Percentiles rank a stretch among this genome's conserved stretches.
phyloP scores from a whole-genome alignment of 2,329 filamentous ascomycete species.

The Curvularia sp. region DNA sequence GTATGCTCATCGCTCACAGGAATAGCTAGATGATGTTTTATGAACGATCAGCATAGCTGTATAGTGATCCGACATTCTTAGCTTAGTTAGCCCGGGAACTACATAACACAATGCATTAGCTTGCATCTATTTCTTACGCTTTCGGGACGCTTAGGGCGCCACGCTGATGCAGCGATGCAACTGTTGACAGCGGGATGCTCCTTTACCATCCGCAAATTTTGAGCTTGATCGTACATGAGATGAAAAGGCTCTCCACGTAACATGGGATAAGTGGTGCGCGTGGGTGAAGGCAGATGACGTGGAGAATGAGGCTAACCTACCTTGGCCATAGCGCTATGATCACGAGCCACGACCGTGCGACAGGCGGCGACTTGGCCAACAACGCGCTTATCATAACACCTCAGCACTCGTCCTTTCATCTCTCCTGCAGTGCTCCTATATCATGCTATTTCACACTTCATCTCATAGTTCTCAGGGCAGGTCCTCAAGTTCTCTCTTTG shows the following conservation, averaged over 20 bases:
- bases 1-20: neutral
- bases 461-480: conserved; percentile 24
- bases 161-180: neutral
- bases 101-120: conserved; percentile 3
- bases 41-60: neutral
- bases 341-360: conserved; percentile 28
- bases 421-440: conserved; percentile 28
- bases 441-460: conserved; percentile 27
- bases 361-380: conserved; percentile 30
- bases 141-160: neutral
- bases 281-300: conserved; percentile 19
- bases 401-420: conserved; percentile 16
- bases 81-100: neutral
- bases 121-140: conserved; percentile 8
- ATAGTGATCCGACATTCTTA: neutral
- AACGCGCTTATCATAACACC: conserved; percentile 23
- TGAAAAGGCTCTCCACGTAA: neutral
- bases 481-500: conserved; percentile 23
- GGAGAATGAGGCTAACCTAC: neutral
- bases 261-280: conserved; percentile 15
- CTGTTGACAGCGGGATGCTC: neutral
- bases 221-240: neutral
- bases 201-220: neutral
- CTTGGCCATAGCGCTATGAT: conserved; percentile 11
- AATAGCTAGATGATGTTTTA: neutral